phyloP scores from a whole-genome alignment of 225 moss, liverwort and hornwort species.

The Antitrichia curtipendula region DNA sequence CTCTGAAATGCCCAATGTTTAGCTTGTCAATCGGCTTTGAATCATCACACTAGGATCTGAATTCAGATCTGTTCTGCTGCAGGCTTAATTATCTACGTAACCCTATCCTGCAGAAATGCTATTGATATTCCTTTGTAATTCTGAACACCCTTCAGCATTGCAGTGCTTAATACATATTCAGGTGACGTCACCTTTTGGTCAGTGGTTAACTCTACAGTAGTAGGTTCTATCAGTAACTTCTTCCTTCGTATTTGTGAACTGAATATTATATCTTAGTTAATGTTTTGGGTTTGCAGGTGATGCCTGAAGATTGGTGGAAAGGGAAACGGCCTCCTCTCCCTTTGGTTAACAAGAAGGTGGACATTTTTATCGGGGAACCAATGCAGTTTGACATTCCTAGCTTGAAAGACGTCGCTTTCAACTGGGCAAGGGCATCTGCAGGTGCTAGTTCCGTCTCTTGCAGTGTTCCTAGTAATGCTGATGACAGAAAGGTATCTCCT shows the following conservation, averaged over 20 bases:
- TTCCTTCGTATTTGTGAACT: neutral
- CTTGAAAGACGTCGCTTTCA: slow-evolving; percentile 39
- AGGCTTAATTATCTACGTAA: neutral
- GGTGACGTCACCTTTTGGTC: neutral
- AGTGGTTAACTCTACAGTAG: neutral
- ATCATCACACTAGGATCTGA: neutral
- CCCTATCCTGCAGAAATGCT: neutral
- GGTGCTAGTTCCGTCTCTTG: neutral
- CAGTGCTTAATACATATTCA: neutral
- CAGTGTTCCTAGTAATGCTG: neutral
- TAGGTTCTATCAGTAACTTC: neutral
- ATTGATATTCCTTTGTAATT: neutral
- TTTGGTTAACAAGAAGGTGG: slow-evolving; percentile 57
- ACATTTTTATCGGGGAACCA: slow-evolving; percentile 83
- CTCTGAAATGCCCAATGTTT: neutral
- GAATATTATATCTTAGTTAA: neutral
- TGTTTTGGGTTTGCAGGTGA: slow-evolving; percentile 26
- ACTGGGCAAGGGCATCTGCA: slow-evolving; percentile 23
- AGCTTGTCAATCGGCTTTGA: neutral
- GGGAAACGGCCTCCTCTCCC: slow-evolving; percentile 67
- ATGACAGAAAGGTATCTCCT: neutral
- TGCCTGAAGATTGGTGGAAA: slow-evolving; percentile 73
- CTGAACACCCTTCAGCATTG: neutral
- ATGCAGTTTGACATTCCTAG: slow-evolving; percentile 74
- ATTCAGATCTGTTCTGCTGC: slow-evolving; percentile 11